Conservation (phyloP, 2,329 filamentous ascomycete species). For the Fusarium equiseti region DNA sequence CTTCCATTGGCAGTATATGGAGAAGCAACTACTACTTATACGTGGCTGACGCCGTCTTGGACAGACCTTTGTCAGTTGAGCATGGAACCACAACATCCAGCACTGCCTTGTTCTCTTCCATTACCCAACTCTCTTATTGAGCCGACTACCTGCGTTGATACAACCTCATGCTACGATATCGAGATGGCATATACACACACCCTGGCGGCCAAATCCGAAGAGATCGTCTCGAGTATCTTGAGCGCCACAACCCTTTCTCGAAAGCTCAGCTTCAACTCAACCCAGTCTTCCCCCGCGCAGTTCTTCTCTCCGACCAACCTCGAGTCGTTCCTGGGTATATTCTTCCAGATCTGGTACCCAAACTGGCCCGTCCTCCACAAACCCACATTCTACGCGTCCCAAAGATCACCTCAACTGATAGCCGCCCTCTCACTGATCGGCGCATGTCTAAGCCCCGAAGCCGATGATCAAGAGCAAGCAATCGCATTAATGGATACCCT, state of each 20-base stretch:
- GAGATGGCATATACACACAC: fast-evolving
- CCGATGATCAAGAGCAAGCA: conserved; percentile 4
- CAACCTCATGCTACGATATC: fast-evolving
- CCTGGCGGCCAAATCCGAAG: not conserved
- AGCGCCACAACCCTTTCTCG: not conserved
- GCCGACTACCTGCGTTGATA: not conserved
- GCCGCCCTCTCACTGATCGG: conserved; percentile 24
- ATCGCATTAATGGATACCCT: conserved; percentile 9
- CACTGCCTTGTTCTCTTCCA: fast-evolving
- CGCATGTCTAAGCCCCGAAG: conserved; percentile 9
- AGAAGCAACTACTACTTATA: not conserved
- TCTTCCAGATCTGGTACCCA: conserved; percentile 28
- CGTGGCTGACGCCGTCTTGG: not conserved
- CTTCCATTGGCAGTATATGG: not conserved
- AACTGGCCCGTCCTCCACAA: conserved; percentile 35
- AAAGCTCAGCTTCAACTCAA: not conserved
- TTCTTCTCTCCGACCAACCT: conserved; percentile 32
- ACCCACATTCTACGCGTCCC: conserved; percentile 1
- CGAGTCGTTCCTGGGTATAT: conserved; percentile 10
- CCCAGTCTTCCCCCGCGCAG: not conserved
- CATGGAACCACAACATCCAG: not conserved
- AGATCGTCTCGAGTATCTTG: not conserved
- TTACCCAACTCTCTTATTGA: not conserved
- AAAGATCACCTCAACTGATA: conserved; percentile 5
- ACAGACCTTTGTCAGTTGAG: not conserved